phyloP scores from a whole-genome alignment of 331 rosid genomes.

The Dryas integrifolia region DNA sequence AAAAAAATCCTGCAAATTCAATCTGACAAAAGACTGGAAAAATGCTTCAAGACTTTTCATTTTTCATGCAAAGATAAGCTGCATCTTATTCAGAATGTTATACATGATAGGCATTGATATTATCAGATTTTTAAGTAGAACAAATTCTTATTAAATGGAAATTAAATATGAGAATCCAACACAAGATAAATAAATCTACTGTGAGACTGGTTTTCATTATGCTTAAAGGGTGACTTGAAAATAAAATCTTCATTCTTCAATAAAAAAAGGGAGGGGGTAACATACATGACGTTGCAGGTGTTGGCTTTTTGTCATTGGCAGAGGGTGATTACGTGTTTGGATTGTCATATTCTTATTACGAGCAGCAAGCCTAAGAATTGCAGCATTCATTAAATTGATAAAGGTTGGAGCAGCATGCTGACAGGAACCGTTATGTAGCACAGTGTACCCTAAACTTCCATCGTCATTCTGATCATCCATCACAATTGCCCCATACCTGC shows the following conservation, averaged over 20 bases:
- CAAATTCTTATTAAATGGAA: not conserved
- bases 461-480: constrained; percentile 76
- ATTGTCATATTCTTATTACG: constrained; percentile 68
- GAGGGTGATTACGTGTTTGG: constrained; percentile 86
- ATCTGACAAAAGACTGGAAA: not conserved
- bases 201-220: not conserved
- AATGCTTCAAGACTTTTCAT: not conserved
- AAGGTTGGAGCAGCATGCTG: constrained; percentile 96
- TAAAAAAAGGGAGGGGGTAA: constrained; percentile 8
- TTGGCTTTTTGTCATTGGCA: constrained; percentile 89
- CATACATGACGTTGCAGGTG: constrained; percentile 83
- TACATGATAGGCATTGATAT: not conserved
- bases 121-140: not conserved
- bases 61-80: not conserved
- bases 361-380: constrained; percentile 74
- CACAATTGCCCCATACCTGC: constrained; percentile 90
- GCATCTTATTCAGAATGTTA: not conserved
- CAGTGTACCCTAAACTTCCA: constrained; percentile 92
- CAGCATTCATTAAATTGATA: constrained; percentile 89
- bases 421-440: constrained; percentile 86
- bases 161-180: not conserved
- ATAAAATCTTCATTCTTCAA: not conserved
- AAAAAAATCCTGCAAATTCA: not conserved
- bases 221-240: not conserved
- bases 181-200: not conserved